A percentile compares a stretch with the other conserved stretches of the same genome.
These are phyloP conservation scores for Neurospora sublineolata DNA, from an alignment of 495 filamentous ascomycete species.

Conservation along the genomic window DNA sequence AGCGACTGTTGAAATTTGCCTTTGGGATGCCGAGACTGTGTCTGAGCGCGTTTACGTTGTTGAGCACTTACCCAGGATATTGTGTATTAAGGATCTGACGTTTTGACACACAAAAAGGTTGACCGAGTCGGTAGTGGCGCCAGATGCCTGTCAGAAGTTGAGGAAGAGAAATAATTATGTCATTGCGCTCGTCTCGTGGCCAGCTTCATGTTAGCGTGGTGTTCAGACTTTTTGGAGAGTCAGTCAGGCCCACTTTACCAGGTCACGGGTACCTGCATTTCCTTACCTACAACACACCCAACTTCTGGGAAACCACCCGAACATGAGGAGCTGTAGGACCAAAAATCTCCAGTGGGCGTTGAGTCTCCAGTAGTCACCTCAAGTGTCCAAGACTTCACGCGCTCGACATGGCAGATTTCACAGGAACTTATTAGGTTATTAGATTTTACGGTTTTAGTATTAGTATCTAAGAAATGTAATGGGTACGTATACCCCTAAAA, in stretches of 20 bases:
- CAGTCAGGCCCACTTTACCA: background rate
- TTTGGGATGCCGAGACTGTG: background rate
- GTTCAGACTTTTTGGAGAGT: background rate
- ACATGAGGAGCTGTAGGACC: background rate
- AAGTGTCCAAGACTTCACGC: background rate
- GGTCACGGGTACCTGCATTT: background rate
- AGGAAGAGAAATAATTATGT: background rate
- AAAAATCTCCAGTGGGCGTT: background rate
- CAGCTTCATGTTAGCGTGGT: background rate
- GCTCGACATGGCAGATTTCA: background rate
- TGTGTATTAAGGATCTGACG: background rate
- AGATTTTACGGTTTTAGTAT: constrained; percentile 31
- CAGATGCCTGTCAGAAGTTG: background rate
- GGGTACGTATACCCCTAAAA: constrained; percentile 14
- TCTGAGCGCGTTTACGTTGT: background rate
- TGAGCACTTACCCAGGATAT: background rate
- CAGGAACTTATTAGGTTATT: background rate
- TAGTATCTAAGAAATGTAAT: constrained; percentile 18
- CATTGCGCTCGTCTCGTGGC: background rate
- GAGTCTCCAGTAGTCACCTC: background rate
- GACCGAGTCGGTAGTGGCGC: background rate
- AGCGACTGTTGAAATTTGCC: background rate
- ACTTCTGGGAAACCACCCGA: background rate
- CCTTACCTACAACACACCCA: background rate
- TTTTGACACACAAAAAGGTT: background rate